Base-by-base conservation (phyloP, 78 protist species). In the Dictyostelium brefeldianum region DNA sequence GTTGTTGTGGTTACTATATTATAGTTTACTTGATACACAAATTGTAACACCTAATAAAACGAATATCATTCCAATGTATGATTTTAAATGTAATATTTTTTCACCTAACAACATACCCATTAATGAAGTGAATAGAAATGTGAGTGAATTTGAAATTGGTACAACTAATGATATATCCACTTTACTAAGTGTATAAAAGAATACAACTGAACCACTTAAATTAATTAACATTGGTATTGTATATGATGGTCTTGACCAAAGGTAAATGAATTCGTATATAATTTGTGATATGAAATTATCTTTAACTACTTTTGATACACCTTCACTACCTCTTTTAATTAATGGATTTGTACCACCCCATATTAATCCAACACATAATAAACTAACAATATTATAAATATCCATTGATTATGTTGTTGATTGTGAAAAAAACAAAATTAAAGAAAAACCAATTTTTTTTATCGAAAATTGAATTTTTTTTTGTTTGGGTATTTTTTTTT, bases 301-400 rank as follows among this genome's bases (percentile, higher is more conserved):
- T 25, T 78, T 74, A 12, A 54, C 46, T 1, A 80, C 79, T 9
- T 46, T 7, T 29, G 81, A 69, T 51, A 80, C 95, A 59, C 95
- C 95, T 74, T 74, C 81, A 74, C 85, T 74, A 20, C 91, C 95
- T 70, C 87, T 27, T 53, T 80, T 81, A n/a, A 92, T 92, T 10
- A 92, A 48, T 5, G 95, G 95, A 46, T 92, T 92, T 71, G 95
- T 92, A 10, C 92, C 84, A 22, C 95, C 95, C 95, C 95, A 92
- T 18, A 92, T 47, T 27, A 92, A 64, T 27, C 89, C 95, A 9
- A 92, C 95, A 12, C 70, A 54, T 17, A 92, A 56, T 57, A 92
- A 57, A 25, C 83, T 36, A 9, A 92, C n/a, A 18, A 81, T 71
- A 71, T 80, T 78, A 46, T 74, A 80, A 74, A 29, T 57, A 50